phyloP scores from a whole-genome alignment of 441 rosid genomes.

The Gossypium davidsonii region DNA sequence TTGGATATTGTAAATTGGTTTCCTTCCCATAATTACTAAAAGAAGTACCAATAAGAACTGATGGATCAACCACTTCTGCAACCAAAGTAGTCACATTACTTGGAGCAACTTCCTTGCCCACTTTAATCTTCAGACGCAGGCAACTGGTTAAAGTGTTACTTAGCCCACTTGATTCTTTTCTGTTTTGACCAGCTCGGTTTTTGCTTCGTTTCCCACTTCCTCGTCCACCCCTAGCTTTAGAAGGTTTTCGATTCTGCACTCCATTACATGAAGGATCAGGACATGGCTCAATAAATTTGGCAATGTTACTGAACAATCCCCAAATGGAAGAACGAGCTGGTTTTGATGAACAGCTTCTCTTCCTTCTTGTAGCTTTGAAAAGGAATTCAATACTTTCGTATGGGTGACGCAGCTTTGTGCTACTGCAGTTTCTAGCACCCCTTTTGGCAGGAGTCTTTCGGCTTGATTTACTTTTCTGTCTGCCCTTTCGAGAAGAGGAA shows the following conservation, averaged over 20 bases:
- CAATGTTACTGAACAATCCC: conserved; percentile 57
- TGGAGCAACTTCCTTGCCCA: conserved; percentile 55
- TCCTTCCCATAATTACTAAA: conserved; percentile 23
- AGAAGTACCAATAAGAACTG: conserved; percentile 27
- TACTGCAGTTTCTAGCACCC: conserved; percentile 32
- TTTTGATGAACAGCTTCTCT: conserved; percentile 63
- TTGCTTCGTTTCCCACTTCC: conserved; percentile 34
- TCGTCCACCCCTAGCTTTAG: conserved; percentile 31
- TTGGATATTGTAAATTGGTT: conserved; percentile 29
- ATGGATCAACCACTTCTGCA: conserved; percentile 35
- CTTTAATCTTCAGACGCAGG: conserved; percentile 73
- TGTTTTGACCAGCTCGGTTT: conserved; percentile 25
- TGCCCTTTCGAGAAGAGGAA: conserved; percentile 44
- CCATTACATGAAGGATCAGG: conserved; percentile 33
- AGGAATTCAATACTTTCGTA: conserved; percentile 30
- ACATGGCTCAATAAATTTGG: conserved; percentile 36
- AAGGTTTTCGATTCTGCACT: conserved; percentile 31
- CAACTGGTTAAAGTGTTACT: conserved; percentile 35
- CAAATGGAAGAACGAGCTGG: conserved; percentile 60
- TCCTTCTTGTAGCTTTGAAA: conserved; percentile 48
- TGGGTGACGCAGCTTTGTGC: conserved; percentile 31
- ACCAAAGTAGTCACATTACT: conserved; percentile 31
- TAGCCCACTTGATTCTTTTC: conserved; percentile 33
- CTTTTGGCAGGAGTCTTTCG: conserved; percentile 37
- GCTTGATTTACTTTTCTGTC: conserved; percentile 38